Percentiles rank a stretch among this genome's conserved stretches.
Evolutionary conservation across 352 stramenopile species (phyloP).

Genomic region (Pythium monospermum): DNA sequence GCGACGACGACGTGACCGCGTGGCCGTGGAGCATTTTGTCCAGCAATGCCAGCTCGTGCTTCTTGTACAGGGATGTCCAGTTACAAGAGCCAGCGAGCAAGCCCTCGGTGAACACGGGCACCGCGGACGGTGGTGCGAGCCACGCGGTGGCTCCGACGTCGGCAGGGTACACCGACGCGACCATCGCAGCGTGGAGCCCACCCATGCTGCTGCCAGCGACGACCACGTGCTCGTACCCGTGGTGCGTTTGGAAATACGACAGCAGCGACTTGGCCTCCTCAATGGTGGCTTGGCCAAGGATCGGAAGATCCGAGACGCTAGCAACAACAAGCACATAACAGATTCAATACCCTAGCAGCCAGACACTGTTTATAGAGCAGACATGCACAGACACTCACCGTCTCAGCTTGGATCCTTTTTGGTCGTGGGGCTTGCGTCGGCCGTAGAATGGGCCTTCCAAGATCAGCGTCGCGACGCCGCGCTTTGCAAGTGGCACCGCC

Average conservation of each 20-base stretch:
- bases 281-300: conserved; percentile 76
- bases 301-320: conserved; percentile 45
- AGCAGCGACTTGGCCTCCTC: conserved; percentile 78
- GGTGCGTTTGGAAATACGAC: conserved; percentile 46
- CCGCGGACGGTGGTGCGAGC: conserved; percentile 64
- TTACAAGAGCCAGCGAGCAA: conserved; percentile 76
- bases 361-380: not conserved
- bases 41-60: conserved; percentile 57
- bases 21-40: conserved; percentile 57
- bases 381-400: conserved; percentile 28
- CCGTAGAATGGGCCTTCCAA: conserved; percentile 80
- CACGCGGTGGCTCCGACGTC: conserved; percentile 63
- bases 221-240: conserved; percentile 53
- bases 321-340: conserved; percentile 36
- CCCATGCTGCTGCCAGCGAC: conserved; percentile 76
- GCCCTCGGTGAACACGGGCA: conserved; percentile 67
- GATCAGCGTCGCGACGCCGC: conserved; percentile 65
- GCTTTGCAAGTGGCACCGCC: conserved; percentile 55
- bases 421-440: conserved; percentile 47
- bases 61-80: conserved; percentile 64
- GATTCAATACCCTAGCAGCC: not conserved
- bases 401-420: conserved; percentile 73
- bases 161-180: conserved; percentile 60
- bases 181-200: conserved; percentile 71
- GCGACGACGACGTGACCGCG: conserved; percentile 12